Percentiles rank a stretch among this genome's conserved stretches.
These are phyloP conservation scores for Sarocladiaceae sp. DNA, from an alignment of 2,329 filamentous ascomycete species.

Conservation along the genomic window DNA sequence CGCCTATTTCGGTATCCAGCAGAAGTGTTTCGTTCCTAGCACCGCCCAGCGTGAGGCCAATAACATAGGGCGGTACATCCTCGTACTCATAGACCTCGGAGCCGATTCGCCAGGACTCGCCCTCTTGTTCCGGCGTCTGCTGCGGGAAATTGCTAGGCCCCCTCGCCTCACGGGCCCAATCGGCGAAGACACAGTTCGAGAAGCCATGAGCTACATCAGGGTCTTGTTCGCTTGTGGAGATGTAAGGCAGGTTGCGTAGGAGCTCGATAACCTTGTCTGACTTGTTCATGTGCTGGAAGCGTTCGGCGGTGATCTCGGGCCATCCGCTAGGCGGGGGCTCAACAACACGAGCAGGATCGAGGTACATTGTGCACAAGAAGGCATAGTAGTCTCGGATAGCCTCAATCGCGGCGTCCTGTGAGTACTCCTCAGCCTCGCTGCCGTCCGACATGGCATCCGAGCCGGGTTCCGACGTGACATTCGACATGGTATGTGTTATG, in stretches of 20 bases:
- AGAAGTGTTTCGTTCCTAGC: neutral
- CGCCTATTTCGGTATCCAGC: slow-evolving; percentile 2
- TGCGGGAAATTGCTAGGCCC: neutral
- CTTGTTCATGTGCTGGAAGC: slow-evolving; percentile 1
- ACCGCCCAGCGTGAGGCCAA: neutral
- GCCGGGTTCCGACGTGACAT: neutral
- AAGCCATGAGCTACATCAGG: neutral
- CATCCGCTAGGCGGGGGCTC: neutral
- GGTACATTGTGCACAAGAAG: slow-evolving; percentile 1
- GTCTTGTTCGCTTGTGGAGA: neutral
- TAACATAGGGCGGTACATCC: neutral
- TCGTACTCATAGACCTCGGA: slow-evolving; percentile 1
- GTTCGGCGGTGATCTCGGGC: neutral
- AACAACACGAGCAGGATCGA: neutral
- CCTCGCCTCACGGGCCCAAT: neutral
- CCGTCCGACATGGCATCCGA: neutral
- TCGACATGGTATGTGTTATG: too few relatives aligned
- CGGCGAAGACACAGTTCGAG: neutral
- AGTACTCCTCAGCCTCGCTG: neutral
- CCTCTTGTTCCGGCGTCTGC: neutral
- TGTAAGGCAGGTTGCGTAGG: slow-evolving; percentile 4
- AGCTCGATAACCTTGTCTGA: neutral
- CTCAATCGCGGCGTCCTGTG: neutral
- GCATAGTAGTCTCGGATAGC: neutral
- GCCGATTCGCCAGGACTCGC: neutral